These are phyloP conservation scores for Penicillium odoratum DNA, from an alignment of 495 filamentous ascomycete species.

Conservation along the genomic window DNA sequence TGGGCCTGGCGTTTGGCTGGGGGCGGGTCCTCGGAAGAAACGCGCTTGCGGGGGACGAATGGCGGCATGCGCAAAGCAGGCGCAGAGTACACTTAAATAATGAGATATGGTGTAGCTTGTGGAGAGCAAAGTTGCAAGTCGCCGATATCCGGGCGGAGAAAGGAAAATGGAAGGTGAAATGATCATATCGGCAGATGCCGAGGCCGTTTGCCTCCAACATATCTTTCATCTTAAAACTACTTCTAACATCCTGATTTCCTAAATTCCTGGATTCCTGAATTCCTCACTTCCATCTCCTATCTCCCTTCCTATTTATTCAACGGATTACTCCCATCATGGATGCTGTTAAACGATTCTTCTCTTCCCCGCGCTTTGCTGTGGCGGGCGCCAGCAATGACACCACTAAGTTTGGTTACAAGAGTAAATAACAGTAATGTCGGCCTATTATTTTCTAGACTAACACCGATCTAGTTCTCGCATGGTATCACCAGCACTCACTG, in stretches of 20 bases:
- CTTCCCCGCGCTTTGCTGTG: conserved; percentile 79
- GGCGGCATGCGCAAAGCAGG: conserved; percentile 48
- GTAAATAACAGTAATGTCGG: conserved; percentile 37
- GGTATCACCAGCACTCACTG: conserved; percentile 79
- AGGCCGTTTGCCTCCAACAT: conserved; percentile 11
- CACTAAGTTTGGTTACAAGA: conserved; percentile 87
- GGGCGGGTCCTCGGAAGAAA: conserved; percentile 63
- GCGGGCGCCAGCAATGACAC: conserved; percentile 85
- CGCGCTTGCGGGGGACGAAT: conserved; percentile 51
- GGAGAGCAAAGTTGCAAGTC: conserved; percentile 1
- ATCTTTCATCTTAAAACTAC: not conserved
- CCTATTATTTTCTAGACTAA: conserved; percentile 7
- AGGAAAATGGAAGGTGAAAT: conserved; percentile 2
- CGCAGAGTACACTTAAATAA: no score
- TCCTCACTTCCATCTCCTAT: conserved; percentile 2
- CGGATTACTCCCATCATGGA: conserved; percentile 32
- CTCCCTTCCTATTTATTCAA: not conserved
- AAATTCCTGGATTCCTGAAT: not conserved
- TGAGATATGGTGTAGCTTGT: conserved; percentile 1
- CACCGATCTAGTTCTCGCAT: conserved; percentile 68
- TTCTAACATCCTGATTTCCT: not conserved
- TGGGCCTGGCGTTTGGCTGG: conserved; percentile 57
- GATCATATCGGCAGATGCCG: conserved; percentile 21
- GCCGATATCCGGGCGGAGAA: not conserved
- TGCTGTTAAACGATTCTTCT: conserved; percentile 76